Base-by-base conservation (phyloP, 129 eudicot species). In the Lactuca saligna region DNA sequence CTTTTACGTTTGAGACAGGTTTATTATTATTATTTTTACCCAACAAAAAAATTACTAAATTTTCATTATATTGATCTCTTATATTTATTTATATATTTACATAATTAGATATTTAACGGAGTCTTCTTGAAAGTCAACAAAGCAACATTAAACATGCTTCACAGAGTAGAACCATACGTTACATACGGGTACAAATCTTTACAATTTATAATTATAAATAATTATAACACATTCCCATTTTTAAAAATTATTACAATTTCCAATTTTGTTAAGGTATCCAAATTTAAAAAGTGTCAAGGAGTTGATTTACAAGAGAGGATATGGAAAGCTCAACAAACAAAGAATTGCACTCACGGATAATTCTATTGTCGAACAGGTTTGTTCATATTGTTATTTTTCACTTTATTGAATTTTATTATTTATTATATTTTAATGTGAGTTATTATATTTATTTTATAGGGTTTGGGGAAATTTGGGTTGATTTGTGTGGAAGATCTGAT, bases 1-100 rank as follows among this genome's bases (percentile, higher is more conserved):
- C 90, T 90, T 8, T 56, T 90, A 39, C 82, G 97, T 2, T 65
- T 90, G 83, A 81, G 95, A 65, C 97, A 89, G 96, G 96, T 89
- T 62, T 25, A 0, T 25, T 61, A 54, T 20, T 20, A 0, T 20
- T 20, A 20, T 20, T 5, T 71, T 6, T 12, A 46, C 8, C 17
- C 35, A 6, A 0, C 57, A 31, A 9, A 8, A 20, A 54, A 9
- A 6, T 0, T 12, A 38, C 55, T 1, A 3, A 11, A 17, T 8
- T 35, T 4, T 9, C 11, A 14, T 1, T 17, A 34, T 56, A 9
- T 55, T 55, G 54, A 17, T 10, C 7, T 12, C 17, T 20, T 0
- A 4, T 14, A 14, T 3, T 2, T 17, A 7, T n/a, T n/a, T n/a
- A n/a, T n/a, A 20, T 57, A 2, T 57, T 53, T 20, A 12, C 13